phyloP scores from a whole-genome alignment of 352 stramenopile species.

The Thalassiosira delicatula region DNA sequence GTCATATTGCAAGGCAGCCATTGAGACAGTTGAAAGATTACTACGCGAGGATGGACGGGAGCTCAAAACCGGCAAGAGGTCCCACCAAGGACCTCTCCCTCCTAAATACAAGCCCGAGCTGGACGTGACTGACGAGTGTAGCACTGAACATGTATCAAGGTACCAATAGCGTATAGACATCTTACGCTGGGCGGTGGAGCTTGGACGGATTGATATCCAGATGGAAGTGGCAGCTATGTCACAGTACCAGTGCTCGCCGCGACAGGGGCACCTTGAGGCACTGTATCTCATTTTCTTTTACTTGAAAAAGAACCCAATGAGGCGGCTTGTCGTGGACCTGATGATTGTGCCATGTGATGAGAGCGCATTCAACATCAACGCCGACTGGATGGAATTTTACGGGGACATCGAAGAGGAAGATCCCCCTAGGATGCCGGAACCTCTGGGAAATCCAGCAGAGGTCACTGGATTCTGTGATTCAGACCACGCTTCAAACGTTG shows the following conservation, averaged over 20 bases:
- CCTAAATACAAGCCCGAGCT: not conserved
- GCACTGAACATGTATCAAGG: not conserved
- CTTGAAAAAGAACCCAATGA: conserved; percentile 19
- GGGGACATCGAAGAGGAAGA: conserved; percentile 42
- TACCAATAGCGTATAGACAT: conserved; percentile 22
- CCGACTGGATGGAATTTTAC: conserved; percentile 46
- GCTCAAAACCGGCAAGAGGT: not conserved
- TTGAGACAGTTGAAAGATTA: not conserved
- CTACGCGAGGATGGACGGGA: not conserved
- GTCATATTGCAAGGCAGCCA: not conserved
- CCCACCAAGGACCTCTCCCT: conserved; percentile 1
- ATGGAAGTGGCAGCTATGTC: too few relatives aligned
- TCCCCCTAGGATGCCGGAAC: conserved; percentile 31
- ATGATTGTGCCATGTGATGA: not conserved
- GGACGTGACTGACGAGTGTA: not conserved
- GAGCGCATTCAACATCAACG: not conserved
- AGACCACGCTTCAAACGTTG: conserved; percentile 34
- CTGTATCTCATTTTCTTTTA: conserved; percentile 60
- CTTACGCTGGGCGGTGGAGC: conserved; percentile 9
- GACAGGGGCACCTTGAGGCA: conserved; percentile 31
- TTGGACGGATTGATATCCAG: conserved; percentile 10
- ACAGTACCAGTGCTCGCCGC: conserved; percentile 1
- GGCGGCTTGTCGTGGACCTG: not conserved
- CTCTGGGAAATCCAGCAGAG: conserved; percentile 22
- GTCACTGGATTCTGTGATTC: too few relatives aligned